Evolutionary conservation across 352 stramenopile species (phyloP), one percentile per base, ranked within the genome.

Genomic region (Phytophthora macrochlamydospora): DNA sequence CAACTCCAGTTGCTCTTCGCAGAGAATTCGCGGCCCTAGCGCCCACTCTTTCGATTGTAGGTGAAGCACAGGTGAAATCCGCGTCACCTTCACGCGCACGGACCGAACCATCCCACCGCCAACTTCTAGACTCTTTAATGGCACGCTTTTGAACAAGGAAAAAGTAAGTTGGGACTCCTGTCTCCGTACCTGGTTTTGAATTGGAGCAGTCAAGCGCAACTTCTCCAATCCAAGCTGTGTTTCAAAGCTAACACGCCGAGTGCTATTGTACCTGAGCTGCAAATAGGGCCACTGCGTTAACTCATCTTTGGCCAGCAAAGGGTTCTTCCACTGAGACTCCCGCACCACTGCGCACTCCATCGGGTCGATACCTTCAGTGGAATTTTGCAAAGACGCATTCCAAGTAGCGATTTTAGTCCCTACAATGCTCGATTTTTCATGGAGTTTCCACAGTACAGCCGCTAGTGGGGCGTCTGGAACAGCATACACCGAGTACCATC

Each of bases 401-500:
- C 83, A 93, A 6, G 77, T 75, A 12, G 78, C 79, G 28, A 93
- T 44, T 69, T 93, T 93, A 24, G 69, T 81, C 12, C 85, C 85
- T 31, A 89, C 55, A 30, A 92, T 60, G 12, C 58, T 65, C 9
- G 68, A 65, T 3, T 65, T 72, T 7, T 45, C 43, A 62, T 88
- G 75, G 9, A 69, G 53, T 62, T 81, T 83, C 79, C 83, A 89
- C 24, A 91, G 52, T 4, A 66, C 57, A n/a, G 62, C 64, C 30
- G 68, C 66, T 32, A 92, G 54, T 6, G 70, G 56, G 8, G 56
- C 42, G 55, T 91, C 83, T 42, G 83, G 81, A 11, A 91, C 65
- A 28, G 70, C 81, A 37, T 90, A 89, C 4, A 91, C 65, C 30
- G 69, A 79, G 65, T 93, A 90, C 85, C 85, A 91, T 28, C 85